Base-by-base conservation (phyloP, 768 basidiomycete species). In the Leccinum ochraceum region DNA sequence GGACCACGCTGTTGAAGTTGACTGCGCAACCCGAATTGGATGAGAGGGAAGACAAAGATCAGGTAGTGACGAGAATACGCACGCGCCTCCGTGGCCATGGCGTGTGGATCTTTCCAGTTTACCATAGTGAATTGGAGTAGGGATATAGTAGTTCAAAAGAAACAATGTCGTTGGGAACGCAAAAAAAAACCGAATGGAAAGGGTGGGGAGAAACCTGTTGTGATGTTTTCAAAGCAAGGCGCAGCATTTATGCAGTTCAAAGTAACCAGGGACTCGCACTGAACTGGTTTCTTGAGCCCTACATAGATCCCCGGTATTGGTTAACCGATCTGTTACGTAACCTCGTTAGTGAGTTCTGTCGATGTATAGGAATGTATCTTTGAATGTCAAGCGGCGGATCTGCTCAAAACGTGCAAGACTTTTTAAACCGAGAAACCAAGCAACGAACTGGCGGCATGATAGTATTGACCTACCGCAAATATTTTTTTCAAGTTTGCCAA, bases 1-100 rank as follows among this genome's bases (percentile, higher is more conserved):
- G 86, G 28, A 87, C 79, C 46, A 88, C 71, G 65, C 85, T 84
- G 49, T 76, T 76, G 67, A 89, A 88, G 54, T 81, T 79, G 57
- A 76, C 88, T 89, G 59, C 44, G 42, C 37, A 22, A 30, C 34
- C 14, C 53, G 49, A 46, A 50, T 59, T 36, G 56, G 36, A 54
- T 60, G 17, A 62, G 53, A 52, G n/a, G 26, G 34, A 34, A 39
- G 1, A 46, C 28, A 57, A 30, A 30, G 17, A 17, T 20, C 14
- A 4, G 8, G 4, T 51, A 61, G 44, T 14, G 9, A 42, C 24
- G 30, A 54, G 36, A 46, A 62, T 51, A 63, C 73, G 37, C 57
- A 71, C 71, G 22, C 26, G 69, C 71, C 44, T 74, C 63, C 30
- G 39, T 37, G 26, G 60, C 62, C 62, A 73, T 59, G 55, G 62